Evolutionary conservation across 2,329 filamentous ascomycete genomes (phyloP).

Genomic region (Ophiostoma australiae): DNA sequence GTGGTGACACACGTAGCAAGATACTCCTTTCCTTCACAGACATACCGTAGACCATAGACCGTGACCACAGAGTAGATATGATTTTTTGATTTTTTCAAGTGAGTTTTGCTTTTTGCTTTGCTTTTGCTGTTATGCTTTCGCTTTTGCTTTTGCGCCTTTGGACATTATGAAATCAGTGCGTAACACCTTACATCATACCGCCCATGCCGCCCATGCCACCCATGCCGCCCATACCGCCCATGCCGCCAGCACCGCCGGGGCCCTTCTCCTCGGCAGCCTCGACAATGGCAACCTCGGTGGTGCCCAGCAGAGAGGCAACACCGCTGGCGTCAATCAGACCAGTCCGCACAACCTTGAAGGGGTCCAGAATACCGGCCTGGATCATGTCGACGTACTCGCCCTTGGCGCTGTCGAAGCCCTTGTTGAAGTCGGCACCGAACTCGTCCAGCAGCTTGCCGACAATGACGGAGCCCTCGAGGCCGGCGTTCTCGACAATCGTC

Average conservation of each 20-base stretch:
- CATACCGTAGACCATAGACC: not conserved
- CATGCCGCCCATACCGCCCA: slow-evolving; percentile 60
- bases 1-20: slow-evolving; percentile 6
- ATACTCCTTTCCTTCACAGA: slow-evolving; percentile 3
- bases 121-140: not conserved
- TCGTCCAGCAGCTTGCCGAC: slow-evolving; percentile 98
- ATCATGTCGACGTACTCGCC: slow-evolving; percentile 99
- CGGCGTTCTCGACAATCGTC: slow-evolving; percentile 96
- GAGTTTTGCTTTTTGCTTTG: not conserved
- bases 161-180: slow-evolving; percentile 26
- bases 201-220: slow-evolving; percentile 52
- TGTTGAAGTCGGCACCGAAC: slow-evolving; percentile 89
- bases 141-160: slow-evolving; percentile 26
- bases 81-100: slow-evolving; percentile 1
- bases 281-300: slow-evolving; percentile 95
- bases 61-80: not conserved
- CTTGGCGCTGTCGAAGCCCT: slow-evolving; percentile 92
- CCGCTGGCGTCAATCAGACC: slow-evolving; percentile 91
- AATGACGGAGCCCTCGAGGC: slow-evolving; percentile 89
- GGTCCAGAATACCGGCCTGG: slow-evolving; percentile 89
- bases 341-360: slow-evolving; percentile 98
- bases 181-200: slow-evolving; percentile 54
- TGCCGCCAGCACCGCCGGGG: slow-evolving; percentile 49
- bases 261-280: slow-evolving; percentile 94
- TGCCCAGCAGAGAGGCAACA: slow-evolving; percentile 93